A percentile compares a stretch with the other conserved stretches of the same genome.
Evolutionary conservation across 345 rosid genomes (phyloP).

Genomic region (Pistacia atlantica): DNA sequence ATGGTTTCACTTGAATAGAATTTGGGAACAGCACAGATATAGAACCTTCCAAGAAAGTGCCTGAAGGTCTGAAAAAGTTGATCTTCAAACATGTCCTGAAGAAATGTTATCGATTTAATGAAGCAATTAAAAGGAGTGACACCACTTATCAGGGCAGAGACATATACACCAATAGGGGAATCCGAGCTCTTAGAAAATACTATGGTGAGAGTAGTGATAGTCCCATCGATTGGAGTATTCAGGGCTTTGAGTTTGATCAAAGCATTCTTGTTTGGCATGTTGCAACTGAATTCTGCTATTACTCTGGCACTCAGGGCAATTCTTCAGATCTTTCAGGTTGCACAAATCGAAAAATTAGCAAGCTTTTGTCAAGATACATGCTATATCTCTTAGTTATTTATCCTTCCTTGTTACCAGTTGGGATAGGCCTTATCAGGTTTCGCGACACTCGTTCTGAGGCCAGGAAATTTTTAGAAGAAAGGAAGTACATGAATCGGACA

Average conservation of each 20-base stretch:
- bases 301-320: background rate
- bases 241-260: constrained; percentile 12
- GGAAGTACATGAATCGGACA: background rate
- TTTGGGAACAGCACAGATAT: constrained; percentile 1
- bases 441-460: constrained; percentile 11
- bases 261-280: constrained; percentile 17
- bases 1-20: background rate
- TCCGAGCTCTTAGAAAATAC: background rate
- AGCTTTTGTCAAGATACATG: constrained; percentile 13
- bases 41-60: background rate
- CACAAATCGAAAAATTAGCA: background rate
- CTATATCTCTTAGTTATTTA: constrained; percentile 1
- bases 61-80: background rate
- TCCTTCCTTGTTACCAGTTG: constrained; percentile 19
- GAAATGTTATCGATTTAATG: background rate
- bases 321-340: background rate
- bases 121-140: too few relatives aligned
- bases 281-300: constrained; percentile 15
- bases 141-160: background rate
- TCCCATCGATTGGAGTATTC: background rate
- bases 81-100: background rate
- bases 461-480: background rate
- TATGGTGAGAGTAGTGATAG: background rate
- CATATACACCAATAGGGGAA: background rate
- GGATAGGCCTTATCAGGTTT: constrained; percentile 21